Evolutionary conservation across 1,284 basidiomycete species (phyloP), one percentile per base, ranked within the genome.

Genomic region (Irpex rosettiformis): DNA sequence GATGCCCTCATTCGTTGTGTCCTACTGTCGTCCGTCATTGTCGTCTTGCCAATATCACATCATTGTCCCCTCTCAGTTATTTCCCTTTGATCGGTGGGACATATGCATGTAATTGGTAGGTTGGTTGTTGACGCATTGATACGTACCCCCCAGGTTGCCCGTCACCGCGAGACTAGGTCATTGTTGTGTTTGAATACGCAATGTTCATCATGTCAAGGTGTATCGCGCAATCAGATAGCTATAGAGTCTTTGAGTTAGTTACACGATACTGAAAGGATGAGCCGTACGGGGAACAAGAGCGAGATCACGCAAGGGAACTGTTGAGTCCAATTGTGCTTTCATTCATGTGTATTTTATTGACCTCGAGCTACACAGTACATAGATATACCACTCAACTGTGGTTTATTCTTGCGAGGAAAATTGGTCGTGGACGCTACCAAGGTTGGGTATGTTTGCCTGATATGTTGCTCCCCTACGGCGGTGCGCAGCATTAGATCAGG

Each of bases 11-110:
- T 22, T 51, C 48, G 48, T 28, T 51, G 22, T 28, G 48, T 27
- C 25, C 24, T 51, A 27, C 48, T 10, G 10, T 25, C 27, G 22
- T 16, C 18, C 21, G 18, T 51, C 48, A 28, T 51, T 24, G 48
- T 51, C 21, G 48, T 51, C 21, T 25, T 51, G 48, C 21, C 48
- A 51, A 51, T 51, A 27, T 51, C 48, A 51, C 48, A 51, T 27
- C 48, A 24, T 51, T 25, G 48, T 27, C 48, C 18, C 27, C 10
- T 8, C 33, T 37, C 33, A 37, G 33, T 8, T 24, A 51, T 16
- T n/a, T 45, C 43, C 8, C 21, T n/a, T 8, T 45, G 43, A 45
- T 18, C 18, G 18, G 43, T 45, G 43, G 43, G 11, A 37, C 33
- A 11, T 37, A 11, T 37, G 11, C 11, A 11, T 3, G 33, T 37